Evolutionary conservation across 768 basidiomycete species (phyloP), one percentile per base, ranked within the genome.

Genomic region (Rubroboletus pulcherrimus): DNA sequence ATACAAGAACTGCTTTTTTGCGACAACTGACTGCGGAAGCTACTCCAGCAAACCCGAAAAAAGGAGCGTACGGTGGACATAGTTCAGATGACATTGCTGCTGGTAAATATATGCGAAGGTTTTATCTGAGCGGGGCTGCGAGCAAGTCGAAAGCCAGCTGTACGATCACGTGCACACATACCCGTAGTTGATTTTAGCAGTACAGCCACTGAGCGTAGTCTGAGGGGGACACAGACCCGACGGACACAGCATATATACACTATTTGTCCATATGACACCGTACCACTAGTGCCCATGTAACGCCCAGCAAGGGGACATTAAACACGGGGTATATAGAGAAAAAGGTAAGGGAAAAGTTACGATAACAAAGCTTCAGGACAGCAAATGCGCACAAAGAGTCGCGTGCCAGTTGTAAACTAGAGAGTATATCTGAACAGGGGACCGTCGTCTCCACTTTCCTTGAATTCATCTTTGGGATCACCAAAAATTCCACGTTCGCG

Each of bases 1-100:
- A 39, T 11, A 53, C 30, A 4, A 39, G n/a, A 42, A 54, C n/a
- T 21, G 42, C 5, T 26, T 42, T 21, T 34, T 51, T 7, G 39
- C 24, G n/a, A 49, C 39, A 24, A 68, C 90, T 74, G 64, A 97
- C 96, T 48, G 96, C 85, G 26, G 88, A 81, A n/a, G 93, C 90
- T 31, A 98, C 96, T 49, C 96, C 96, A 48, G 89, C 95, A 71
- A 99, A 95, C 29, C 95, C 96, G 71, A 98, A 97, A 85, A 98
- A 98, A 49, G 93, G 91, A 49, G 95, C 95, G 70, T 91, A 98
- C 31, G 94, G 91, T 58, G 93, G 93, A 71, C 93, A 97, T 48
- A 81, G 60, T 42, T 72, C 70, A 50, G 69, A 56, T 26, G 84
- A 81, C 84, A 85, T 86, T 40, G 56, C 37, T 49, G 39, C 26